These are phyloP conservation scores for Condylostoma magnum DNA, from an alignment of 169 alveolate genomes.

Conservation along the genomic window DNA sequence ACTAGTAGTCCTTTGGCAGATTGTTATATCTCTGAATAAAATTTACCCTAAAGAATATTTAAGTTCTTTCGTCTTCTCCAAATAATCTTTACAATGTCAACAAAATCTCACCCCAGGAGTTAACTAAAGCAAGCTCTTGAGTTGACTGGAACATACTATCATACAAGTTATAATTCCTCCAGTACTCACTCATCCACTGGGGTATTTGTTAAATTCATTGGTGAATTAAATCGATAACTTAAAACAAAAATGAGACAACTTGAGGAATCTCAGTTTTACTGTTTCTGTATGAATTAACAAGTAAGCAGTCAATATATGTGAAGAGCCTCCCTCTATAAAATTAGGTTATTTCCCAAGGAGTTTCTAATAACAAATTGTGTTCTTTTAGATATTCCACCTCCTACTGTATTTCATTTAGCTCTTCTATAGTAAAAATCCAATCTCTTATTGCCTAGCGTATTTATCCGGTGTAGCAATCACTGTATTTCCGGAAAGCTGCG, in stretches of 20 bases:
- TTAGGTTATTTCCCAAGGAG: slow-evolving; percentile 36
- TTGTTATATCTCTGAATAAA: slow-evolving; percentile 3
- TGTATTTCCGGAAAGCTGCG: slow-evolving; percentile 26
- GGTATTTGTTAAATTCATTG: slow-evolving; percentile 47
- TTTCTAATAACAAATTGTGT: slow-evolving; percentile 7
- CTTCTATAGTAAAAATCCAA: slow-evolving; percentile 21
- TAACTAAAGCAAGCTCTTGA: slow-evolving; percentile 38
- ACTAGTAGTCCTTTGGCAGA: slow-evolving; percentile 18
- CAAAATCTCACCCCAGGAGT: slow-evolving; percentile 46
- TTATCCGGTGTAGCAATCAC: slow-evolving; percentile 52
- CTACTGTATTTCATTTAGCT: slow-evolving; percentile 10
- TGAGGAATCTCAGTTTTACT: slow-evolving; percentile 32
- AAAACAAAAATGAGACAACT: slow-evolving; percentile 33
- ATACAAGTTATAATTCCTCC: slow-evolving; percentile 30
- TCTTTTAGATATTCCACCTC: slow-evolving; percentile 23
- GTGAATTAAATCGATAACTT: slow-evolving; percentile 27
- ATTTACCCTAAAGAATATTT: too few relatives aligned
- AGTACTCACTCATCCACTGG: slow-evolving; percentile 20
- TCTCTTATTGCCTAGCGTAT: slow-evolving; percentile 43
- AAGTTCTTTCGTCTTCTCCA: slow-evolving; percentile 38
- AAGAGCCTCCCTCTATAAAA: slow-evolving; percentile 53
- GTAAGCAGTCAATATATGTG: slow-evolving; percentile 48
- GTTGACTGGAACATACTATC: slow-evolving; percentile 34
- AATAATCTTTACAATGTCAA: slow-evolving; percentile 35
- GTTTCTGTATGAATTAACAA: slow-evolving; percentile 26